phyloP scores from a whole-genome alignment of 768 basidiomycete genomes.

The Tricholoma sp. region DNA sequence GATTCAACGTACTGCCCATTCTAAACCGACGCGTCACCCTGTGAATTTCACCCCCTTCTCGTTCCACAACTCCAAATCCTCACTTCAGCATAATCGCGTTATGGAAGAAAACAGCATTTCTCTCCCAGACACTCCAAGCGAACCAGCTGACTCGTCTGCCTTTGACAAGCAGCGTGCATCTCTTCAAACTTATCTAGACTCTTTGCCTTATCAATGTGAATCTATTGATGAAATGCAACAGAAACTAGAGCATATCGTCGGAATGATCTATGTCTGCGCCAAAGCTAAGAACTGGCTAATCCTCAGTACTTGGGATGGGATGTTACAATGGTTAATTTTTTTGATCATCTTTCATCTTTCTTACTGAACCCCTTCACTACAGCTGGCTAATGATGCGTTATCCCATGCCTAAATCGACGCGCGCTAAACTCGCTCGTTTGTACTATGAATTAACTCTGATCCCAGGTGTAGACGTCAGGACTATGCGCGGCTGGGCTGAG shows the following conservation, averaged over 20 bases:
- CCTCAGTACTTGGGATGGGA: slow-evolving; percentile 73
- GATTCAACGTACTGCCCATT: no score
- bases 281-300: slow-evolving; percentile 71
- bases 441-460: slow-evolving; percentile 78
- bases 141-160: slow-evolving; percentile 33
- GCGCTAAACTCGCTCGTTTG: slow-evolving; percentile 65
- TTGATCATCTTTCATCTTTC: background rate
- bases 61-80: background rate
- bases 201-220: slow-evolving; percentile 72
- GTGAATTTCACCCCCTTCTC: background rate
- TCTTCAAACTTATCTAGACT: slow-evolving; percentile 60
- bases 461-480: slow-evolving; percentile 69
- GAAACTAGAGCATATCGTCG: slow-evolving; percentile 63
- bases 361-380: background rate
- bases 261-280: slow-evolving; percentile 65
- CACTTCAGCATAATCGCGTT: slow-evolving; percentile 1
- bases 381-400: slow-evolving; percentile 84
- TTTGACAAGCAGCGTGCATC: slow-evolving; percentile 56
- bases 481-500: slow-evolving; percentile 71
- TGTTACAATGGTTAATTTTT: slow-evolving; percentile 62
- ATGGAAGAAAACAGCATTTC: slow-evolving; percentile 63
- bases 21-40: slow-evolving; percentile 2
- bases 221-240: slow-evolving; percentile 64
- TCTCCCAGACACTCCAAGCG: slow-evolving; percentile 34
- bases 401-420: slow-evolving; percentile 62